Conservation (phyloP, 331 rosid genomes). For the Quercus phellos region DNA sequence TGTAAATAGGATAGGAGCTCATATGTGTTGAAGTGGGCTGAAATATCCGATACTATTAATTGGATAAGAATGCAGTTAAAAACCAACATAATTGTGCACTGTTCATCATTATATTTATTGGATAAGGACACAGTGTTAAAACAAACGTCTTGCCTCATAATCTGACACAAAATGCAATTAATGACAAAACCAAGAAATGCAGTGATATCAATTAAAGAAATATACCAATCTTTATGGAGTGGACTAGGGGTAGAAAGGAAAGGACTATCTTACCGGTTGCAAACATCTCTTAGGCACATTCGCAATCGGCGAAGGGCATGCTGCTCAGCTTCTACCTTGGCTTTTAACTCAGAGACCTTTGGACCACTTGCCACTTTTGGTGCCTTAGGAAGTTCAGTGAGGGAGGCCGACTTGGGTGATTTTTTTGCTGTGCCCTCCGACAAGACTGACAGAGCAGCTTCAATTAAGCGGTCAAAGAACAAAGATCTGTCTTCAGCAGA, state of each 20-base stretch:
- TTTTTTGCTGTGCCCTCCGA: slow-evolving; percentile 52
- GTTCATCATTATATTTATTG: no score
- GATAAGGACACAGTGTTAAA: no score
- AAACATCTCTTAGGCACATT: slow-evolving; percentile 97
- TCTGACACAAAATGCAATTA: not conserved
- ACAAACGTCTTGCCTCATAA: not conserved
- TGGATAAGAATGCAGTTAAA: not conserved
- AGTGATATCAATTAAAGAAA: not conserved
- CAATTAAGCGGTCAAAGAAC: slow-evolving; percentile 65
- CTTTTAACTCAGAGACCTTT: slow-evolving; percentile 84
- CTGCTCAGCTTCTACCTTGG: slow-evolving; percentile 93
- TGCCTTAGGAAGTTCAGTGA: slow-evolving; percentile 88
- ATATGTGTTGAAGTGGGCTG: not conserved
- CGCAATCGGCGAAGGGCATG: slow-evolving; percentile 95
- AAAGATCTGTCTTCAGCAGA: slow-evolving; percentile 61
- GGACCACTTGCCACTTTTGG: slow-evolving; percentile 85
- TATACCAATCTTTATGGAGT: not conserved
- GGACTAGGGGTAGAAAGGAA: not conserved
- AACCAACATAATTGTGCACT: not conserved
- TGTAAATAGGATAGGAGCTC: not conserved
- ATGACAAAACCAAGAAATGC: not conserved
- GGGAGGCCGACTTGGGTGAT: slow-evolving; percentile 37
- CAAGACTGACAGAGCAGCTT: slow-evolving; percentile 76
- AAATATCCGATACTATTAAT: not conserved
- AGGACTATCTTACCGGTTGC: slow-evolving; percentile 69